Percentiles rank a stretch among this genome's conserved stretches.
Evolutionary conservation across 129 eudicot species (phyloP).

Genomic region (Tagetes erecta): DNA sequence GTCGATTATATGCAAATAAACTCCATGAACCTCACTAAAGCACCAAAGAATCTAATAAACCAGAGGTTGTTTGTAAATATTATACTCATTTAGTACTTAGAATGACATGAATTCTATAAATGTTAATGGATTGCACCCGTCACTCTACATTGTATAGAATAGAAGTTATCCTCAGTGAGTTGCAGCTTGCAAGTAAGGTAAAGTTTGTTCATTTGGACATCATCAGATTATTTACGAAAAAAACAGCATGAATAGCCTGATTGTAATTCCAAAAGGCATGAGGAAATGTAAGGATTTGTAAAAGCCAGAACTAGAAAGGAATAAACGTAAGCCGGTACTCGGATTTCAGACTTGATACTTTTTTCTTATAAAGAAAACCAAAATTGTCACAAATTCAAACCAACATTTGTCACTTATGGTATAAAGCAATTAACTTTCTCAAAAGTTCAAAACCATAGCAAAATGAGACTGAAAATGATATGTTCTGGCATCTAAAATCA

Average conservation of each 20-base stretch:
- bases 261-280: neutral
- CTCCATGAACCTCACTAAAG: neutral
- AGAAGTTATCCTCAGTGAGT: neutral
- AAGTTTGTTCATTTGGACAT: neutral
- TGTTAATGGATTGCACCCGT: neutral
- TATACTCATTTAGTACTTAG: neutral
- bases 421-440: neutral
- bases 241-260: neutral
- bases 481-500: slow-evolving; percentile 7
- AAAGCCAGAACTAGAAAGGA: neutral
- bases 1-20: neutral
- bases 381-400: neutral
- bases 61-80: neutral
- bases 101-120: neutral
- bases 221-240: neutral
- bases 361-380: neutral
- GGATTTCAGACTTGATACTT: slow-evolving; percentile 1
- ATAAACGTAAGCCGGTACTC: neutral
- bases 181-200: neutral
- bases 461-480: neutral
- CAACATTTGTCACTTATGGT: slow-evolving; percentile 2
- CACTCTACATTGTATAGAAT: neutral
- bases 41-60: neutral
- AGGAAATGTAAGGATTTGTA: neutral
- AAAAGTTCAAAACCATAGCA: neutral